Evolutionary conservation across 345 rosid species (phyloP).

Genomic region (Viola odorata): DNA sequence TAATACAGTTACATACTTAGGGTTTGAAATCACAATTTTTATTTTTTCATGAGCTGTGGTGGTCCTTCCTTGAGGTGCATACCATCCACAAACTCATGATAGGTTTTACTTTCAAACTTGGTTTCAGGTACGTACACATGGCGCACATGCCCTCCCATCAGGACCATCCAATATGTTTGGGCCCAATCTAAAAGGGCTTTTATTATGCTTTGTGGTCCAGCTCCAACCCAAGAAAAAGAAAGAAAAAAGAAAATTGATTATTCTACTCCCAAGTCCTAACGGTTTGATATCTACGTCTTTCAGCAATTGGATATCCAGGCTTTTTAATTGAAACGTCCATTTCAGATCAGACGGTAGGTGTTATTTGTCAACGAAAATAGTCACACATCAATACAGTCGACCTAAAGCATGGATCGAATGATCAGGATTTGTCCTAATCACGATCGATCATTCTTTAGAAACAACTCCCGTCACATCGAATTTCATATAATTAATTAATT

Average conservation of each 20-base stretch:
- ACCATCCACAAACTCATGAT: constrained; percentile 26
- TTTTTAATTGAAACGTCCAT: constrained; percentile 13
- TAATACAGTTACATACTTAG: neutral
- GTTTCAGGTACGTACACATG: constrained; percentile 7
- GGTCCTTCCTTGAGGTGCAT: neutral
- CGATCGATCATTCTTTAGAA: too few relatives aligned
- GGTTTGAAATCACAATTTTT: too few relatives aligned
- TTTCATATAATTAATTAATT: too few relatives aligned
- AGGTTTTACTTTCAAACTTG: neutral
- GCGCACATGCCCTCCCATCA: constrained; percentile 24
- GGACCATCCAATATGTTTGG: constrained; percentile 26
- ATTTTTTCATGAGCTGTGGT: too few relatives aligned
- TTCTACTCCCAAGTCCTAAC: constrained; percentile 5
- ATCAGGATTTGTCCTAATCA: constrained; percentile 18
- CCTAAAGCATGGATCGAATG: neutral
- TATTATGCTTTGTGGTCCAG: constrained; percentile 27
- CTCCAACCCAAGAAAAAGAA: constrained; percentile 13
- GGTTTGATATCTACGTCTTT: constrained; percentile 19
- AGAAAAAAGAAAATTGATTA: neutral
- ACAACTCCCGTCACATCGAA: too few relatives aligned
- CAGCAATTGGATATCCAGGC: constrained; percentile 6
- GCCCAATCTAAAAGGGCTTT: neutral
- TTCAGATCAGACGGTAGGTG: constrained; percentile 18
- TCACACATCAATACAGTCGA: neutral
- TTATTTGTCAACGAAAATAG: neutral